These are phyloP conservation scores for Macrophomina pseudophaseolina DNA, from an alignment of 2,329 filamentous ascomycete genomes.

Conservation along the genomic window DNA sequence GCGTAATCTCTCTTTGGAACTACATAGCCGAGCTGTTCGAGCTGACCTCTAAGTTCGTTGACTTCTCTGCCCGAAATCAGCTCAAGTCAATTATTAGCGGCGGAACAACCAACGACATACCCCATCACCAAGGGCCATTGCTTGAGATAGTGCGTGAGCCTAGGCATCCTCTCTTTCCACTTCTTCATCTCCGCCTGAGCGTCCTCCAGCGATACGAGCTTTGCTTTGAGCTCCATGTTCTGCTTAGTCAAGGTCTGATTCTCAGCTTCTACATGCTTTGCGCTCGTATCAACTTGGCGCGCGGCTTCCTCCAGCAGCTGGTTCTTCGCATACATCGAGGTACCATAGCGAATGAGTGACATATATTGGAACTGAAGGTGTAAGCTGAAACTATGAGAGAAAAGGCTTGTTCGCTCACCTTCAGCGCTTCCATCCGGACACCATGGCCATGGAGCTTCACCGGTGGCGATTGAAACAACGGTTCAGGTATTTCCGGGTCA, in stretches of 20 bases:
- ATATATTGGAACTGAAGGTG: constrained; percentile 55
- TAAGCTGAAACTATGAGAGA: not conserved
- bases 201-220: constrained; percentile 32
- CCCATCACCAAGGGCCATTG: constrained; percentile 40
- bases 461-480: constrained; percentile 53
- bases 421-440: constrained; percentile 49
- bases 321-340: constrained; percentile 25
- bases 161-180: constrained; percentile 39
- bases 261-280: not conserved
- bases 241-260: constrained; percentile 18
- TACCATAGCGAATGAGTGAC: constrained; percentile 41
- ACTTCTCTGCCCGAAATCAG: constrained; percentile 24
- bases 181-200: constrained; percentile 35
- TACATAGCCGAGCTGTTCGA: constrained; percentile 23
- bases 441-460: constrained; percentile 44
- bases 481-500: constrained; percentile 49
- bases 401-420: constrained; percentile 37
- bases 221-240: constrained; percentile 34
- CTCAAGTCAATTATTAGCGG: too few relatives aligned
- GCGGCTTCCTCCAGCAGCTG: not conserved
- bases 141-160: constrained; percentile 44
- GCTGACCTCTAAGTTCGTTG: constrained; percentile 21
- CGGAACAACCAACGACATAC: constrained; percentile 29
- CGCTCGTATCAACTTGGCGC: not conserved
- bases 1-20: constrained; percentile 22